Evolutionary conservation across 1,284 basidiomycete species (phyloP).

Genomic region (Porogramme epimiltina): DNA sequence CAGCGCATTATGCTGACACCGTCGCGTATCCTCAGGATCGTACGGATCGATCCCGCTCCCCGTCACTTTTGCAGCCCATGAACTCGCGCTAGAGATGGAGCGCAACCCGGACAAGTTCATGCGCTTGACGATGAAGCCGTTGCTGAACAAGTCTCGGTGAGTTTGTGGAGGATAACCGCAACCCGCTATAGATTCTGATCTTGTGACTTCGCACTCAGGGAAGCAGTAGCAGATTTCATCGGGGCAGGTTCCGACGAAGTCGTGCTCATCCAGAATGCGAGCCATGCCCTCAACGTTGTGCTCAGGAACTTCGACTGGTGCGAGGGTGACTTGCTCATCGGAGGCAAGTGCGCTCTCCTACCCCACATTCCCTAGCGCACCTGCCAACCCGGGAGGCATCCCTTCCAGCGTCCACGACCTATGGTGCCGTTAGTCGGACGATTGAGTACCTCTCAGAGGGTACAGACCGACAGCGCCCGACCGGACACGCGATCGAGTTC

Average conservation of each 20-base stretch:
- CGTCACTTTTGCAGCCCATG: conserved; percentile 53
- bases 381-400: background rate
- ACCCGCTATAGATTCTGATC: background rate
- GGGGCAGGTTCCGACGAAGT: conserved; percentile 63
- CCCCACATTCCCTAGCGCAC: background rate
- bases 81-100: conserved; percentile 53
- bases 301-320: conserved; percentile 62
- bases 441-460: conserved; percentile 63
- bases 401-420: conserved; percentile 47
- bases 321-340: conserved; percentile 51
- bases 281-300: conserved; percentile 69
- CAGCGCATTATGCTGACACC: no score
- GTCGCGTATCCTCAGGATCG: conserved; percentile 48
- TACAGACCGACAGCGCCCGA: conserved; percentile 25
- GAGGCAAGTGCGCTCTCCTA: conserved; percentile 35
- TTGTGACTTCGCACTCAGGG: conserved; percentile 9
- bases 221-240: conserved; percentile 58
- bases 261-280: conserved; percentile 68
- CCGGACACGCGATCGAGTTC: conserved; percentile 16
- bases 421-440: conserved; percentile 59
- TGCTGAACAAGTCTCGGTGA: conserved; percentile 45
- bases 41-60: conserved; percentile 70
- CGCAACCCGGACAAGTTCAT: conserved; percentile 66
- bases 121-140: conserved; percentile 42
- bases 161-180: background rate